These are phyloP conservation scores for Mortierella hygrophila DNA, from an alignment of 192 early-diverging fungal species.

Conservation along the genomic window DNA sequence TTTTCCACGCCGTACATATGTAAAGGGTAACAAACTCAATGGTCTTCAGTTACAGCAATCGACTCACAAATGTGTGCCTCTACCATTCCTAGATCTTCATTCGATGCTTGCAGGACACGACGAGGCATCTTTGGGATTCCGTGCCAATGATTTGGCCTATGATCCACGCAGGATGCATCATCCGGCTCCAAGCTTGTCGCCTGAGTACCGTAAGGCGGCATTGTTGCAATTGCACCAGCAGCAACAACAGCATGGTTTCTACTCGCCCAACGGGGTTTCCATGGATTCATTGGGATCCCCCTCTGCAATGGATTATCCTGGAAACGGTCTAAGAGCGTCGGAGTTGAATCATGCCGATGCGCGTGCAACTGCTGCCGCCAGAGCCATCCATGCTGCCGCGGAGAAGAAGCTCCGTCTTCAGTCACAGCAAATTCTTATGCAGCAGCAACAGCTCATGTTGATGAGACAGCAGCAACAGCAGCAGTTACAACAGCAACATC, in stretches of 20 bases:
- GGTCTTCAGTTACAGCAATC: not conserved
- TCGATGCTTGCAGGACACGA: conserved; percentile 28
- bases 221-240: conserved; percentile 11
- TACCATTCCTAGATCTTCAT: conserved; percentile 16
- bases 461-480: conserved; percentile 35
- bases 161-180: conserved; percentile 28
- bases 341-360: conserved; percentile 12
- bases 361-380: conserved; percentile 6
- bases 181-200: conserved; percentile 11
- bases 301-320: conserved; percentile 15
- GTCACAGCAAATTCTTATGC: conserved; percentile 36
- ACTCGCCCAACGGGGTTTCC: conserved; percentile 9
- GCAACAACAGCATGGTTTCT: conserved; percentile 14
- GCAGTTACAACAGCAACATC: conserved; percentile 22
- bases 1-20: not conserved
- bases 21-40: not conserved
- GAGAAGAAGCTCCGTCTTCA: conserved; percentile 39
- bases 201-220: conserved; percentile 22
- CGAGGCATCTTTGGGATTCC: conserved; percentile 34
- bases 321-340: not conserved
- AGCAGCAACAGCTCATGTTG: conserved; percentile 35
- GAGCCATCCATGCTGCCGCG: conserved; percentile 8
- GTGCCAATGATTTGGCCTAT: conserved; percentile 35
- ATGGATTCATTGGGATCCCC: conserved; percentile 8
- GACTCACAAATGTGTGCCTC: not conserved